A percentile compares a stretch with the other conserved stretches of the same genome.
These are phyloP conservation scores for Apiospora sp. DNA, from an alignment of 2,329 filamentous ascomycete species.

Conservation along the genomic window DNA sequence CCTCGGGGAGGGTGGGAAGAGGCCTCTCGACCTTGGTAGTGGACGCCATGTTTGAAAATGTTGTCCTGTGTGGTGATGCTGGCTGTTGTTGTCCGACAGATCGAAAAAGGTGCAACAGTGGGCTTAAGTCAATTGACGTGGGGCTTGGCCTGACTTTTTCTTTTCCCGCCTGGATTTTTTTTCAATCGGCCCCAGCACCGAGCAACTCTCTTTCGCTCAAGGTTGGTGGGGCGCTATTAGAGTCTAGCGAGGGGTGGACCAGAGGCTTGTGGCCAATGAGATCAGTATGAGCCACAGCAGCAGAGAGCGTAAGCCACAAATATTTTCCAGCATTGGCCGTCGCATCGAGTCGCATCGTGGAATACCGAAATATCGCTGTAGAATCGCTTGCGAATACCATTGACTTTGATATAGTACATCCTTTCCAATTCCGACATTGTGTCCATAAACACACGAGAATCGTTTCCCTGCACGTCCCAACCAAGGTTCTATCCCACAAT, in stretches of 20 bases:
- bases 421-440: too few species aligned
- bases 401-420: neutral
- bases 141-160: slow-evolving; percentile 11
- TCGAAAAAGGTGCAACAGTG: slow-evolving; percentile 19
- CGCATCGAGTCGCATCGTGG: slow-evolving; percentile 7
- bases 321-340: neutral
- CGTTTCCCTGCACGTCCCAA: neutral
- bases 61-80: slow-evolving; percentile 27
- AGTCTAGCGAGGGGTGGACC: neutral
- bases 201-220: neutral
- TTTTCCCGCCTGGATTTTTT: slow-evolving; percentile 3
- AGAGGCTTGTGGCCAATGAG: neutral
- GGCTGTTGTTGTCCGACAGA: slow-evolving; percentile 22
- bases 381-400: neutral
- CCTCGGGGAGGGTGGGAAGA: slow-evolving; percentile 78
- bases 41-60: slow-evolving; percentile 65
- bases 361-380: neutral
- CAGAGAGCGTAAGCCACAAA: neutral
- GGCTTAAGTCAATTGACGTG: slow-evolving; percentile 14
- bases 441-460: neutral
- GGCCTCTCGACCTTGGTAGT: slow-evolving; percentile 67
- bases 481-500: slow-evolving; percentile 47
- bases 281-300: neutral
- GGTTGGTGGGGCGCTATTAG: neutral
- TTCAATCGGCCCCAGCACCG: neutral